Percentiles rank a stretch among this genome's conserved stretches.
These are phyloP conservation scores for Solanum chacoense DNA, from an alignment of 305 asterid species.

Conservation along the genomic window DNA sequence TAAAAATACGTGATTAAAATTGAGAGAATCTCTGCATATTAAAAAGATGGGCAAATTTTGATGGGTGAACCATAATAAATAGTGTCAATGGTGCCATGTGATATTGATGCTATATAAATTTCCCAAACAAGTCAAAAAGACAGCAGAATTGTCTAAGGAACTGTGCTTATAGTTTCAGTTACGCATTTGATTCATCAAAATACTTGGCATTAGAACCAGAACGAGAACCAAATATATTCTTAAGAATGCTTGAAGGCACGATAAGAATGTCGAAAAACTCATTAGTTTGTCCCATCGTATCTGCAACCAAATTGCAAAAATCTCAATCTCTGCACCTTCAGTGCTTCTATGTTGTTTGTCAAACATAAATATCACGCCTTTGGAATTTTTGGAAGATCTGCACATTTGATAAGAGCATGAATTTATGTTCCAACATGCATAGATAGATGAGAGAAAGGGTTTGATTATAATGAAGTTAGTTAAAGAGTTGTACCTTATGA, in stretches of 20 bases:
- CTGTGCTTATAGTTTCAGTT: background rate
- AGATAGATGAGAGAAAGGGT: background rate
- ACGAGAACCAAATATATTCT: background rate
- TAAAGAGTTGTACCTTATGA: conserved; percentile 32
- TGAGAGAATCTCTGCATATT: background rate
- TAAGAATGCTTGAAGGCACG: background rate
- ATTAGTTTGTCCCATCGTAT: background rate
- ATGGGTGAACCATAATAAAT: background rate
- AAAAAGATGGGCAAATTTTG: background rate
- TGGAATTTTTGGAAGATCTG: background rate
- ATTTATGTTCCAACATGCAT: background rate
- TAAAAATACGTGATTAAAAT: background rate
- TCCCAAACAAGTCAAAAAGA: background rate
- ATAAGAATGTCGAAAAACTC: background rate
- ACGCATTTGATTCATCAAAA: background rate
- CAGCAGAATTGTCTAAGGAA: background rate
- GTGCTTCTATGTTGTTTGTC: background rate
- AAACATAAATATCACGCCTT: background rate
- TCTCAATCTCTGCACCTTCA: background rate
- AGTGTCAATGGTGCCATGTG: background rate
- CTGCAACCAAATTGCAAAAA: background rate
- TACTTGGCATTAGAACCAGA: background rate
- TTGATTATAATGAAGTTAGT: background rate
- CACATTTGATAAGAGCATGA: background rate
- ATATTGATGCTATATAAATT: background rate